Base-by-base conservation (phyloP, 805 yeast species). In the Sugiyamaella lignohabitans region DNA sequence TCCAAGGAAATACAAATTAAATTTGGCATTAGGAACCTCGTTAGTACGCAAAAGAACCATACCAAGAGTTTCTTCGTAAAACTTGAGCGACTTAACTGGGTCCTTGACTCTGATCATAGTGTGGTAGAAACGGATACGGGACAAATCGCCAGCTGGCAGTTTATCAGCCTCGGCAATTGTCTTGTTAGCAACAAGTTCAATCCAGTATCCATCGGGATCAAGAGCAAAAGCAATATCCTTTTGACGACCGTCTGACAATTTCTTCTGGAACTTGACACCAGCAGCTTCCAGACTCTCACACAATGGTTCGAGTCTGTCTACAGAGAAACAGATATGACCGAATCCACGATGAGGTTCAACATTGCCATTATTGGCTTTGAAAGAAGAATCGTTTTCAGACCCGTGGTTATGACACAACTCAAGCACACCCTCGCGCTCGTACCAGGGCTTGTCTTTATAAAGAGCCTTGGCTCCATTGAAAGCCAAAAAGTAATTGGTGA, bases 181-280 rank as follows among this genome's bases (percentile, higher is more conserved):
- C 20, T 69, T 75, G 56, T 78, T 81, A 59, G 79, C 80, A 55
- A 91, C 77, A 59, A 91, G 69, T 72, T 91, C 98, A 59, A 91
- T 77, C 98, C 98, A 91, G 70, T 93, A 93, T 58, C 93, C 93
- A 67, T 91, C 91, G 4, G 98, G 97, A 60, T 93, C 98, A 56
- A 89, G 75, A 4, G 83, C 95, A 66, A 91, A 93, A 0, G 98
- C 98, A 69, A 93, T 89, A 65, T 87, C 75, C 66, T 80, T 82
- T 68, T 87, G 96, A 67, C 96, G 80, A 32, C 98, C 98, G 62
- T 91, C 98, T 34, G 78, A 66, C 54, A 89, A 71, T 61, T 73
- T 85, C 73, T 91, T 93, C 68, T 89, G 78, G 72, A 91, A 91
- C 43, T 67, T 62, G 46, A 84, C 96, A 18, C 82, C 84, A 40